Base-by-base conservation (phyloP, 179 eudicot genomes). In the Carnegiea gigantea region DNA sequence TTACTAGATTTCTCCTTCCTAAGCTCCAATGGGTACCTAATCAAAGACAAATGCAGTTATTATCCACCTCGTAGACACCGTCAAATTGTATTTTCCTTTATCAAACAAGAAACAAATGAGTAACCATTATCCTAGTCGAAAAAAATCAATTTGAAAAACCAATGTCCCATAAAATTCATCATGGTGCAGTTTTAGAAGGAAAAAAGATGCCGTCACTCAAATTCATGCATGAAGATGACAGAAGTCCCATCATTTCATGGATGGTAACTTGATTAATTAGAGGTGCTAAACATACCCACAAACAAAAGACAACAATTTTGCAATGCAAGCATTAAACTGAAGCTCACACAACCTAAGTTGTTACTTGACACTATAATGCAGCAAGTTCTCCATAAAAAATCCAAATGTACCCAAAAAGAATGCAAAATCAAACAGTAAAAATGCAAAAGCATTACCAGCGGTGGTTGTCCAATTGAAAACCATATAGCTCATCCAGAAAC, bases 11-110 rank as follows among this genome's bases (percentile, higher is more conserved):
- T 96, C 83, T 87, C 96, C 89, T 92, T 96, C 38, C 99, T 89
- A 62, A 96, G 92, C 92, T 94, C 99, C 91, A 96, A 77, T 0
- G 99, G 99, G 73, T 96, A 96, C 99, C 99, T 96, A 80, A 64
- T 77, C 10, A 26, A 23, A 82, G 76, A 11, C 78, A 24, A 24
- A 79, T 54, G 33, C 46, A 33, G 49, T 79, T 73, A 76, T 40
- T 70, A 64, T 51, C 40, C 64, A 71, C 64, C 70, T 77, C 30
- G 30, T 33, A 79, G 46, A 60, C 46, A 24, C n/a, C 15, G 40
- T 38, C 49, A 36, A 40, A 82, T 17, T 33, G 57, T 68, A 24
- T 13, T 57, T 73, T 24, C 53, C 24, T 80, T 48, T 60, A 68
- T 36, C 4, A 77, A 60, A 43, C 54, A 30, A 77, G 77, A 4